These are phyloP conservation scores for Coniochaeta prunicola DNA, from an alignment of 2,329 filamentous ascomycete species.

Conservation along the genomic window DNA sequence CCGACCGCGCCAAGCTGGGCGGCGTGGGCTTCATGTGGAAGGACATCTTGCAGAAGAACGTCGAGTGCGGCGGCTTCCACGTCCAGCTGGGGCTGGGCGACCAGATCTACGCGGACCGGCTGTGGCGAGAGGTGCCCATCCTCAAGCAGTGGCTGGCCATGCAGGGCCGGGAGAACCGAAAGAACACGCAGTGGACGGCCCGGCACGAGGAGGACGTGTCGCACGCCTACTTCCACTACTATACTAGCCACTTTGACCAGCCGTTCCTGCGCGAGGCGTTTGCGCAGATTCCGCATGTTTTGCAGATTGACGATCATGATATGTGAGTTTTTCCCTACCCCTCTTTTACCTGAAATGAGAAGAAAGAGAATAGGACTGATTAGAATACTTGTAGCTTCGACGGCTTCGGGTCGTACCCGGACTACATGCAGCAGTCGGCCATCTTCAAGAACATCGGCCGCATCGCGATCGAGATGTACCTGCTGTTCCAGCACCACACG, in stretches of 20 bases:
- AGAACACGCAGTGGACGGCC: conserved; percentile 85
- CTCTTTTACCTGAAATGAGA: too few relatives aligned
- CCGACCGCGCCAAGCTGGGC: conserved; percentile 77
- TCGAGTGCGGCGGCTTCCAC: conserved; percentile 93
- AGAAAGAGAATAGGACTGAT: too few relatives aligned
- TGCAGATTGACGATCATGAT: conserved; percentile 93
- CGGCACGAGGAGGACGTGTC: conserved; percentile 92
- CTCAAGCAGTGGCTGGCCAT: conserved; percentile 93
- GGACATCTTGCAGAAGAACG: conserved; percentile 93
- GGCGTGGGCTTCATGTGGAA: conserved; percentile 98
- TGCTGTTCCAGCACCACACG: conserved; percentile 97
- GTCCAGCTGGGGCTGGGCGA: conserved; percentile 86
- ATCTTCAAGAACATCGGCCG: conserved; percentile 98
- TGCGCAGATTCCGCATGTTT: conserved; percentile 90
- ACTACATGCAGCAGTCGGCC: conserved; percentile 96
- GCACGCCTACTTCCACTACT: conserved; percentile 98
- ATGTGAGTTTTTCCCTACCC: conserved; percentile 59
- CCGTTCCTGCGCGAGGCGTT: conserved; percentile 91
- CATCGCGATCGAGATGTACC: conserved; percentile 93
- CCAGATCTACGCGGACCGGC: conserved; percentile 88
- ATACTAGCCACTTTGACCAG: conserved; percentile 97
- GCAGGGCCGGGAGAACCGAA: conserved; percentile 87
- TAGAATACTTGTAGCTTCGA: conserved; percentile 92
- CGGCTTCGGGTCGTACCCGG: conserved; percentile 92
- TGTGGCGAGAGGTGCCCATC: conserved; percentile 94